Base-by-base conservation (phyloP, 306 rosid species). In the Leucaena leucocephala region DNA sequence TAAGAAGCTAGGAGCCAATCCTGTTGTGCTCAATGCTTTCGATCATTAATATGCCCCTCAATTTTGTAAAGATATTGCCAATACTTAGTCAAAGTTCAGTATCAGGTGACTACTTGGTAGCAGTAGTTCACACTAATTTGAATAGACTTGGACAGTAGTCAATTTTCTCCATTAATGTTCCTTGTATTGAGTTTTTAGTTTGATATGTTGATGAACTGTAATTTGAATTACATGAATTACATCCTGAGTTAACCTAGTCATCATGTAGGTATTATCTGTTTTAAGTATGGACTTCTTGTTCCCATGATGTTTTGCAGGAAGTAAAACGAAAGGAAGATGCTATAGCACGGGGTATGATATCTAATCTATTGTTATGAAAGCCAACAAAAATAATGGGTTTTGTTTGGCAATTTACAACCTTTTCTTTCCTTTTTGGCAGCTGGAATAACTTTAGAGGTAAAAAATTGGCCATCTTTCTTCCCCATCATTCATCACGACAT, bases 401-500 rank as follows among this genome's bases (percentile, higher is more conserved):
- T 27, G 65, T 68, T 80, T 80, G 76, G 48, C 39, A 72, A 71
- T 59, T 58, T 72, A 78, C 68, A 16, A 33, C 38, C 11, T 79
- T 21, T 36, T 10, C 43, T 77, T 76, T 76, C 10, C 42, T 62
- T 62, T 62, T 15, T 82, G 79, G 87, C 96, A 96, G 98, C 94
- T 87, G 99, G 98, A 79, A 76, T 90, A 76, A 80, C 86, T 19
- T 72, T 88, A 75, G 96, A 89, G 86, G 94, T 88, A 67, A 93
- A 96, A 71, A 96, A 93, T 77, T 96, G 97, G 97, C 98, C 98
- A 7, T 82, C 98, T 6, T 84, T 86, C 85, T 85, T 75, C 27
- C 98, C 98, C 62, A 5, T 95, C 78, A 92, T 95, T 80, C 98
- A 95, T 84, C 96, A 95, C 71, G 97, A 95, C 82, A 89, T 96